Evolutionary conservation across 2,329 filamentous ascomycete genomes (phyloP).

Genomic region (Colletotrichum neosansevieriae): DNA sequence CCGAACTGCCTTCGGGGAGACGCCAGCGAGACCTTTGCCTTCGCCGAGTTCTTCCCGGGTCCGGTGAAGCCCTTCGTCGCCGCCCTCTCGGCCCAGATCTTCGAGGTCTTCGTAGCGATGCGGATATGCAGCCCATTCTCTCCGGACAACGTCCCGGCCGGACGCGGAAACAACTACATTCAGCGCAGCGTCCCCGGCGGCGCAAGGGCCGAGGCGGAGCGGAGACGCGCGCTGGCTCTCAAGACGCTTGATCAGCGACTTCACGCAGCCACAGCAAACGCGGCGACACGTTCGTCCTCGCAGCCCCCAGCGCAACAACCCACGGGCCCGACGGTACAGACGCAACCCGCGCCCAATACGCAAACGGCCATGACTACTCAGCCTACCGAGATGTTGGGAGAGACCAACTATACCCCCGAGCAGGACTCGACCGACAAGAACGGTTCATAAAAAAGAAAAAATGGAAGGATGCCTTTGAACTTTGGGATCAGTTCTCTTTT

Average conservation of each 20-base stretch:
- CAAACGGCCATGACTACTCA: slow-evolving; percentile 70
- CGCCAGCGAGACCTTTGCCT: slow-evolving; percentile 95
- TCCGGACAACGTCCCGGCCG: slow-evolving; percentile 80
- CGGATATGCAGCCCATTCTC: slow-evolving; percentile 89
- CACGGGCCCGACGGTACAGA: slow-evolving; percentile 67
- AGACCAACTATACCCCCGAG: slow-evolving; percentile 78
- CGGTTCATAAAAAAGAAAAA: slow-evolving; percentile 41
- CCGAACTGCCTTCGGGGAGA: slow-evolving; percentile 80
- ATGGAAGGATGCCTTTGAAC: slow-evolving; percentile 18
- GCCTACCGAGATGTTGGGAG: slow-evolving; percentile 70
- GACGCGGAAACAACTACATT: slow-evolving; percentile 71
- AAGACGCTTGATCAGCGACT: slow-evolving; percentile 93
- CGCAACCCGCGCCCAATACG: slow-evolving; percentile 65
- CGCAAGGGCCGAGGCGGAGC: slow-evolving; percentile 90
- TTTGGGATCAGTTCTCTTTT: slow-evolving; percentile 6
- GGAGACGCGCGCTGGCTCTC: slow-evolving; percentile 87
- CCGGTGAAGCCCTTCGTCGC: slow-evolving; percentile 82
- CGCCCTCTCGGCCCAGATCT: slow-evolving; percentile 79
- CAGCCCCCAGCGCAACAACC: slow-evolving; percentile 54
- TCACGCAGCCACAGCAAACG: slow-evolving; percentile 79
- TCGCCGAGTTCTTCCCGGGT: slow-evolving; percentile 94
- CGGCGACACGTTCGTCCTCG: slow-evolving; percentile 51
- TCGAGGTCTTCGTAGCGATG: slow-evolving; percentile 79
- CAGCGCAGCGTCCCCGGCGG: slow-evolving; percentile 71
- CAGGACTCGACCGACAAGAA: slow-evolving; percentile 58